Evolutionary conservation across 2,329 filamentous ascomycete genomes (phyloP).

Genomic region (Ophiostoma ulmi): DNA sequence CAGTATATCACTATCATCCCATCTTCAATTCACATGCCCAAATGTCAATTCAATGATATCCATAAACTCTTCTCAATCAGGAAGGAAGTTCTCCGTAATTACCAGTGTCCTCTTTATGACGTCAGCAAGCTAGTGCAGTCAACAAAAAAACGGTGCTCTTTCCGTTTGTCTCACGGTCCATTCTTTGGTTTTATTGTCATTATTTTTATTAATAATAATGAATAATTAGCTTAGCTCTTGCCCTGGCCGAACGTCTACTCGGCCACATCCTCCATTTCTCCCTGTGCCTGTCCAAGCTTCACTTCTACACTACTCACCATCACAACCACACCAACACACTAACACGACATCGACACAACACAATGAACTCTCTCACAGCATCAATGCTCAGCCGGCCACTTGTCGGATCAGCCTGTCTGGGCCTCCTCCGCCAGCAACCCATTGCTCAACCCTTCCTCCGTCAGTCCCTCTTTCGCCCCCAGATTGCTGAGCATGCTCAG

Average conservation of each 20-base stretch:
- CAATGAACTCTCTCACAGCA: not conserved
- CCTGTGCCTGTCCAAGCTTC: not conserved
- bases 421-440: not conserved
- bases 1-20: too few relatives aligned
- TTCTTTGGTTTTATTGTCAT: not conserved
- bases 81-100: not conserved
- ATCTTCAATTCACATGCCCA: not conserved
- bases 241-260: not conserved
- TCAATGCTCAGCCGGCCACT: not conserved
- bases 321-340: not conserved
- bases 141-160: slow-evolving; percentile 17
- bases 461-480: not conserved
- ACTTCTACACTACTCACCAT: not conserved
- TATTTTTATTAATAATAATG: not conserved
- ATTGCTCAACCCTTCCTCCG: not conserved
- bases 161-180: slow-evolving; percentile 16
- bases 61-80: not conserved
- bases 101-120: slow-evolving; percentile 17
- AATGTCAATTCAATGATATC: not conserved
- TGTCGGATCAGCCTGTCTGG: not conserved
- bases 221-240: not conserved
- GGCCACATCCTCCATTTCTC: not conserved
- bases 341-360: not conserved
- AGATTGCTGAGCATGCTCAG: not conserved
- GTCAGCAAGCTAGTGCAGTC: slow-evolving; percentile 18